Evolutionary conservation across 495 filamentous ascomycete species (phyloP).

Genomic region (Penicillium maclennaniae): DNA sequence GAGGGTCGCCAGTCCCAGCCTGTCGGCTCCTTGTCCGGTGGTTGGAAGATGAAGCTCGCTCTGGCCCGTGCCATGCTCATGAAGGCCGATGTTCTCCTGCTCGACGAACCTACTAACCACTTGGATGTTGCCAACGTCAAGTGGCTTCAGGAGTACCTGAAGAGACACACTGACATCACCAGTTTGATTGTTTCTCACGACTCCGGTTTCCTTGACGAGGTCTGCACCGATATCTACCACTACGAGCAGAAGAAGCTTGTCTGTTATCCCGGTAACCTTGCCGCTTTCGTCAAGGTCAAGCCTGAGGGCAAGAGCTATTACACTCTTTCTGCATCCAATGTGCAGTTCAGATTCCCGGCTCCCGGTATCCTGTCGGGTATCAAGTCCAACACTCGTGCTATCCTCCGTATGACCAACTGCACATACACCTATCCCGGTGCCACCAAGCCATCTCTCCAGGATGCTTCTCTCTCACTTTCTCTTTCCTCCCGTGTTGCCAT

Average conservation of each 20-base stretch:
- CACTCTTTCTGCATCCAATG: constrained; percentile 82
- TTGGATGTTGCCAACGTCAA: constrained; percentile 93
- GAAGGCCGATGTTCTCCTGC: constrained; percentile 88
- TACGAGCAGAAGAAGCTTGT: constrained; percentile 97
- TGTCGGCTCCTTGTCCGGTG: constrained; percentile 94
- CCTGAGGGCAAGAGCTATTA: constrained; percentile 99
- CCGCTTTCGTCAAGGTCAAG: constrained; percentile 83
- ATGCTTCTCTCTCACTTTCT: constrained; percentile 79
- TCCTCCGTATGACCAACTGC: constrained; percentile 90
- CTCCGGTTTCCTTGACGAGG: constrained; percentile 92
- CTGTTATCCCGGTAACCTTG: constrained; percentile 91
- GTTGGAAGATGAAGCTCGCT: constrained; percentile 99
- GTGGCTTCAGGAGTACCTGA: constrained; percentile 94
- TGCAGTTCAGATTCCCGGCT: constrained; percentile 96
- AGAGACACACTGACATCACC: constrained; percentile 93
- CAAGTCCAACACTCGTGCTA: constrained; percentile 87
- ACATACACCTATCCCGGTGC: constrained; percentile 88
- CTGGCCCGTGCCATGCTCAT: constrained; percentile 95
- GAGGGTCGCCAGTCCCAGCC: constrained; percentile 81
- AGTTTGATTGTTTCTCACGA: constrained; percentile 97
- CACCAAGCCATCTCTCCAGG: constrained; percentile 77
- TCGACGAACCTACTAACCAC: constrained; percentile 99
- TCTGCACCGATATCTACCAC: constrained; percentile 99
- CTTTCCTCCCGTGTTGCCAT: constrained; percentile 93
- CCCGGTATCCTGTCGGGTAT: constrained; percentile 93